Base-by-base conservation (phyloP, 352 stramenopile species). In the Phytophthora lateralis region DNA sequence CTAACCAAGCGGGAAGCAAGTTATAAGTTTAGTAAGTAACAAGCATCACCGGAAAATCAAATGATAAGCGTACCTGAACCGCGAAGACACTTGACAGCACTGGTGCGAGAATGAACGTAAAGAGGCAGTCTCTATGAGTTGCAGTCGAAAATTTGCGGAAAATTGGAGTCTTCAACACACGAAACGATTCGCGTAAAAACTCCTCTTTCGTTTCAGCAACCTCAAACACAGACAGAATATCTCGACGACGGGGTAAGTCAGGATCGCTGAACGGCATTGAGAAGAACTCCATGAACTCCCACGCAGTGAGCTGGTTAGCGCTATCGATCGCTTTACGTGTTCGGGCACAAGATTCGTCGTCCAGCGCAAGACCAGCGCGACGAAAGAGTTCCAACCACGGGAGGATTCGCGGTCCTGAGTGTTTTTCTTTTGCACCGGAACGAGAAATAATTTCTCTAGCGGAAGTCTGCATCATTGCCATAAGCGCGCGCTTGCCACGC, bases 261-360 rank as follows among this genome's bases (percentile, higher is more conserved):
- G 71, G 66, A 49, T 91, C 76, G 29, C 44, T 82, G 52, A 92
- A 91, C 17, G 85, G 85, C 75, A 90, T 89, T 3, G 83, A 90
- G 51, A 95, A 93, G 38, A 79, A 89, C 51, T 90, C 81, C 53
- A 91, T 74, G 54, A 95, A 95, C 47, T 84, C 76, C 74, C 74
- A 89, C 18, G 80, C 81, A 30, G 71, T 89, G 6, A 95, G 50
- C 6, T 71, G 64, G 12, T 54, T 72, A 6, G 75, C 82, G 21
- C 51, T 67, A n/a, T 77, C 66, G 37, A 76, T 69, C 15, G 73
- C 53, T 69, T 69, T 75, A 15, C 69, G 66, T n/a, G 65, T 79
- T 27, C 51, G 59, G 11, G 46, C 63, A 55, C 71, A 76, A 9
- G 66, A 72, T 18, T 90, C 81, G 53, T 90, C 83, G 55, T 84